Conservation (phyloP, 345 rosid genomes). For the Rubroshorea leprosula region DNA sequence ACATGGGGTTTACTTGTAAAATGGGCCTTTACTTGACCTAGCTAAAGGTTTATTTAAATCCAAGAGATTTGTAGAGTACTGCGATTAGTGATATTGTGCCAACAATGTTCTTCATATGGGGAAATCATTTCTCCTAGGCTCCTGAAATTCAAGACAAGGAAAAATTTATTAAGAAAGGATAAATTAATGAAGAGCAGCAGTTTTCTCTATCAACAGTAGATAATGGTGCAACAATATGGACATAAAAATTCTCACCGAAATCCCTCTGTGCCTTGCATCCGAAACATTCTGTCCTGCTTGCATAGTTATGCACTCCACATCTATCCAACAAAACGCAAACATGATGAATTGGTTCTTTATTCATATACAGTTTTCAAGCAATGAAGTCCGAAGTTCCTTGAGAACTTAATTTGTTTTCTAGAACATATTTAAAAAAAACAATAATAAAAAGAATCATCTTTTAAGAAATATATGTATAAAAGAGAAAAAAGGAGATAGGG, state of each 20-base stretch:
- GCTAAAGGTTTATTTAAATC: neutral
- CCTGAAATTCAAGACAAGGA: conserved; percentile 27
- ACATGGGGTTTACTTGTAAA: neutral
- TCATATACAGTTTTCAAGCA: too few species aligned
- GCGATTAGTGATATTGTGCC: conserved; percentile 3
- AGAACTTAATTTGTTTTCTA: too few species aligned
- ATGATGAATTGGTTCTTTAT: too few species aligned
- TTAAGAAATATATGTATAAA: too few species aligned
- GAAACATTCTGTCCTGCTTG: conserved; percentile 82
- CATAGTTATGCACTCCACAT: conserved; percentile 87
- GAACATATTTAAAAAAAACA: too few species aligned
- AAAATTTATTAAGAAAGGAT: too few species aligned
- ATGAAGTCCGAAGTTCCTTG: too few species aligned
- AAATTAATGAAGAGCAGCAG: too few species aligned
- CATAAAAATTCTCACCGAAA: conserved; percentile 27
- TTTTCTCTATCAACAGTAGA: neutral
- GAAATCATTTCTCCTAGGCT: conserved; percentile 17
- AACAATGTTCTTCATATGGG: conserved; percentile 5
- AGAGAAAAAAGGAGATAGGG: too few species aligned
- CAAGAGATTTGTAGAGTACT: neutral
- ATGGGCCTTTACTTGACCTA: neutral
- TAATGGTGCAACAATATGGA: neutral
- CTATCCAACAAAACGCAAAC: conserved; percentile 17
- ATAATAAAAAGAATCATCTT: too few species aligned
- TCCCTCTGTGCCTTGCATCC: conserved; percentile 80